Evolutionary conservation across 805 yeast genomes (phyloP).

Genomic region (Sugiyamaella valdiviana): DNA sequence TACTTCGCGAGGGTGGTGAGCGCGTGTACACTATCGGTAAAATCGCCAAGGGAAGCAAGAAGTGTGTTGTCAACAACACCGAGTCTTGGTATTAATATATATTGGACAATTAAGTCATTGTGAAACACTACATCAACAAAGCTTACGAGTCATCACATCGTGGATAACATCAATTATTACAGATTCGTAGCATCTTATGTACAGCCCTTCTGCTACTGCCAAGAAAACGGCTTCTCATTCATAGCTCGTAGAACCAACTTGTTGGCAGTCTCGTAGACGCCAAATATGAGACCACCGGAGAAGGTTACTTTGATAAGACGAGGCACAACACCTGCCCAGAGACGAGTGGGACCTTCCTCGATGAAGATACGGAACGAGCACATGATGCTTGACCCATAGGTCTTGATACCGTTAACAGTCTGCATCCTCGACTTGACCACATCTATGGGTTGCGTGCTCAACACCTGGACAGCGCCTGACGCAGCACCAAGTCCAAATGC

Average conservation of each 20-base stretch:
- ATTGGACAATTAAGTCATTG: not conserved
- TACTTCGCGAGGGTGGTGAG: slow-evolving; percentile 64
- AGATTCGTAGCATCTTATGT: not conserved
- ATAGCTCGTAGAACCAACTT: slow-evolving; percentile 37
- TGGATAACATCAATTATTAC: not conserved
- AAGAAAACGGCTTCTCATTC: slow-evolving; percentile 36
- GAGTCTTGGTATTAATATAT: slow-evolving; percentile 31
- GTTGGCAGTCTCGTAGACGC: slow-evolving; percentile 55
- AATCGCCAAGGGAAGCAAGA: slow-evolving; percentile 41
- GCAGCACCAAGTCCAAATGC: slow-evolving; percentile 45
- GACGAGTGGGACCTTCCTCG: slow-evolving; percentile 36
- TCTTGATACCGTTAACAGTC: slow-evolving; percentile 38
- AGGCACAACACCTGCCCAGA: slow-evolving; percentile 43
- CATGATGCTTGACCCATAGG: slow-evolving; percentile 32
- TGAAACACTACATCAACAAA: too few relatives aligned
- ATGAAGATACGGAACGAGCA: slow-evolving; percentile 33
- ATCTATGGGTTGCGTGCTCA: slow-evolving; percentile 82
- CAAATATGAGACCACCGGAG: slow-evolving; percentile 63
- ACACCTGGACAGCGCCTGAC: slow-evolving; percentile 68
- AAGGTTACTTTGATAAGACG: slow-evolving; percentile 63
- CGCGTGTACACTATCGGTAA: slow-evolving; percentile 65
- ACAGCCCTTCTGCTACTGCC: slow-evolving; percentile 21
- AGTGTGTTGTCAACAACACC: slow-evolving; percentile 30
- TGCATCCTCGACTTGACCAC: slow-evolving; percentile 84
- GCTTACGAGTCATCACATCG: not conserved